Conservation (phyloP, 192 early-diverging fungal genomes). For the Backusella australiensis region DNA sequence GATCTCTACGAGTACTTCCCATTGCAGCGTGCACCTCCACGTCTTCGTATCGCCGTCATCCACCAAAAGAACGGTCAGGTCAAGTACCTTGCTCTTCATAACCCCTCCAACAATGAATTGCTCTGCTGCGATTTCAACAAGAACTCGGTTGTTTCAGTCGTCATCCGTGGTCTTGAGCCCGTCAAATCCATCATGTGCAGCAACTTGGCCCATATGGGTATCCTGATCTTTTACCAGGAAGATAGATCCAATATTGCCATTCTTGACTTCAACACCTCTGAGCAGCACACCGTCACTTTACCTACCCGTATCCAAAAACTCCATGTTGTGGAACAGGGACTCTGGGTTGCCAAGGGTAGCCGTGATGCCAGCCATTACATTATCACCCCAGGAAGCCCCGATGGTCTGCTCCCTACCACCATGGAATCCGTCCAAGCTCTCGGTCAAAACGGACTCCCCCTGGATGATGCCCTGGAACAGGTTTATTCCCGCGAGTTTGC, state of each 20-base stretch:
- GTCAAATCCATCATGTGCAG: constrained; percentile 46
- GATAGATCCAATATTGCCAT: constrained; percentile 43
- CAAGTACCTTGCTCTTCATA: constrained; percentile 56
- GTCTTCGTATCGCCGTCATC: constrained; percentile 46
- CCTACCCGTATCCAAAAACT: constrained; percentile 46
- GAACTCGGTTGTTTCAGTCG: constrained; percentile 45
- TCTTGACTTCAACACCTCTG: constrained; percentile 54
- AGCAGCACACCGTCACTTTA: constrained; percentile 46
- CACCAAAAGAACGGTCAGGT: constrained; percentile 21
- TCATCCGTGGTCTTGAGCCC: constrained; percentile 41
- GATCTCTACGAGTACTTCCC: constrained; percentile 78
- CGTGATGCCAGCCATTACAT: constrained; percentile 37
- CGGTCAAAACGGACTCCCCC: constrained; percentile 21
- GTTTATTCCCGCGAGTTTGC: constrained; percentile 9
- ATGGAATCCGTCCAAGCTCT: constrained; percentile 23
- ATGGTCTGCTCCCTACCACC: background rate
- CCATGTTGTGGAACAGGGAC: constrained; percentile 37
- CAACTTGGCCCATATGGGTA: constrained; percentile 32
- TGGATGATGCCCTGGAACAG: background rate
- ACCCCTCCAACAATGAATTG: constrained; percentile 57
- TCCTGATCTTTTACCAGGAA: constrained; percentile 55
- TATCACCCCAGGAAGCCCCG: constrained; percentile 22
- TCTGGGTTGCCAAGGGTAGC: constrained; percentile 50
- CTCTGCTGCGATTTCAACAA: constrained; percentile 52
- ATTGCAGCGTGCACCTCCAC: constrained; percentile 48